Percentiles rank a stretch among this genome's conserved stretches.
Conservation (phyloP, 2,329 filamentous ascomycete species). For the Pseudocercospora eumusae region DNA sequence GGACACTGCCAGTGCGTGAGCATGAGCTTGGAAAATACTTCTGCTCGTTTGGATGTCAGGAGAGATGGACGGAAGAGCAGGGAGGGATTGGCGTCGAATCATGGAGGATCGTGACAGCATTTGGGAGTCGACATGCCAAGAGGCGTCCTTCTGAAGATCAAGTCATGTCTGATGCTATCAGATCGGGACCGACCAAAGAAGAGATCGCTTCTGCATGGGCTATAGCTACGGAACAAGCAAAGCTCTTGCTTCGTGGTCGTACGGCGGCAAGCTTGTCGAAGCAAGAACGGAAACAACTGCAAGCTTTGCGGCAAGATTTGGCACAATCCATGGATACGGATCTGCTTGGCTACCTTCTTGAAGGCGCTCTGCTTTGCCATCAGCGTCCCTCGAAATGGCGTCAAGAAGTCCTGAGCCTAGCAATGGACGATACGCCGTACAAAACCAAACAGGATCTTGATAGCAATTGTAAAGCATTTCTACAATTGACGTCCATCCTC, state of each 20-base stretch:
- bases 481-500: constrained; percentile 47
- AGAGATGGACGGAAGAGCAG: constrained; percentile 39
- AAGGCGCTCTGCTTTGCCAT: constrained; percentile 42
- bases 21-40: constrained; percentile 46
- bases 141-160: constrained; percentile 16
- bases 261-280: constrained; percentile 10
- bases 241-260: constrained; percentile 16
- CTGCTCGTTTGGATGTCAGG: constrained; percentile 43
- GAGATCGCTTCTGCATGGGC: constrained; percentile 31
- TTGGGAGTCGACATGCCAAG: constrained; percentile 25
- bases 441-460: constrained; percentile 44
- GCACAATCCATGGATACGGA: constrained; percentile 37
- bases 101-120: constrained; percentile 34
- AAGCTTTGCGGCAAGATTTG: constrained; percentile 20
- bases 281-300: constrained; percentile 20
- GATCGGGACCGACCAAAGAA: constrained; percentile 23
- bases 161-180: constrained; percentile 16
- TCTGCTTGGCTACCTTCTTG: constrained; percentile 47
- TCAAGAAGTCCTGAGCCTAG: constrained; percentile 42
- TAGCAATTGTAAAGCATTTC: constrained; percentile 44
- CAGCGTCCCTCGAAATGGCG: constrained; percentile 38
- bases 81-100: constrained; percentile 35
- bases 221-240: constrained; percentile 24
- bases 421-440: constrained; percentile 47
- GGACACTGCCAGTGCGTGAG: constrained; percentile 45